Evolutionary conservation across 768 basidiomycete genomes (phyloP).

Genomic region (Russula dissimulans): DNA sequence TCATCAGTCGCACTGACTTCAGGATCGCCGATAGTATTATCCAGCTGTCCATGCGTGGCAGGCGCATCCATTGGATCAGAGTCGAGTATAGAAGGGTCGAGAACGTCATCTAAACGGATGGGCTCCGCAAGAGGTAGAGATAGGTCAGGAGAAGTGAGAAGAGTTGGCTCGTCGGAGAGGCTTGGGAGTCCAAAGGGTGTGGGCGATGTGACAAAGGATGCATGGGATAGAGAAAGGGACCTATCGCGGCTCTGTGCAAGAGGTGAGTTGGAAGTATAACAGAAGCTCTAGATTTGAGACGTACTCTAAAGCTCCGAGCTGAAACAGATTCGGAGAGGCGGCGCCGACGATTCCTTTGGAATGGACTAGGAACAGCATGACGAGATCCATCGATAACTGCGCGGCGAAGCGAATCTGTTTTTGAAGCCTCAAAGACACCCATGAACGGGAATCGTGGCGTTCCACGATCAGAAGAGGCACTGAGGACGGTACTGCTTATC

Average conservation of each 20-base stretch:
- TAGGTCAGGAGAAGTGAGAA: constrained; percentile 29
- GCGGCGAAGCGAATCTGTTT: constrained; percentile 3
- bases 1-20: constrained; percentile 15
- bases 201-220: constrained; percentile 27
- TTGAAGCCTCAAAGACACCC: constrained; percentile 15
- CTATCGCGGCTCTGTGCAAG: constrained; percentile 26
- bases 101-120: constrained; percentile 64
- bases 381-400: constrained; percentile 21
- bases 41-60: background rate
- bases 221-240: constrained; percentile 25
- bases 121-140: constrained; percentile 30
- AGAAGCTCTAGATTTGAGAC: background rate
- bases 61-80: constrained; percentile 34
- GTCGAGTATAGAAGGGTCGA: constrained; percentile 65
- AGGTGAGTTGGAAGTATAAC: constrained; percentile 1
- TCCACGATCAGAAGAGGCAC: constrained; percentile 15
- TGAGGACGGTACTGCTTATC: constrained; percentile 16
- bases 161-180: constrained; percentile 25
- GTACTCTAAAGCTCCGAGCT: constrained; percentile 12
- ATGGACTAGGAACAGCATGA: constrained; percentile 16
- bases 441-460: constrained; percentile 15
- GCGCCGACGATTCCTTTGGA: constrained; percentile 14
- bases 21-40: constrained; percentile 16
- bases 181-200: constrained; percentile 21
- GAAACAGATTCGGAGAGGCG: constrained; percentile 15